Conservation (phyloP, 176 grass and related monocot species). For the Juncus effusus region DNA sequence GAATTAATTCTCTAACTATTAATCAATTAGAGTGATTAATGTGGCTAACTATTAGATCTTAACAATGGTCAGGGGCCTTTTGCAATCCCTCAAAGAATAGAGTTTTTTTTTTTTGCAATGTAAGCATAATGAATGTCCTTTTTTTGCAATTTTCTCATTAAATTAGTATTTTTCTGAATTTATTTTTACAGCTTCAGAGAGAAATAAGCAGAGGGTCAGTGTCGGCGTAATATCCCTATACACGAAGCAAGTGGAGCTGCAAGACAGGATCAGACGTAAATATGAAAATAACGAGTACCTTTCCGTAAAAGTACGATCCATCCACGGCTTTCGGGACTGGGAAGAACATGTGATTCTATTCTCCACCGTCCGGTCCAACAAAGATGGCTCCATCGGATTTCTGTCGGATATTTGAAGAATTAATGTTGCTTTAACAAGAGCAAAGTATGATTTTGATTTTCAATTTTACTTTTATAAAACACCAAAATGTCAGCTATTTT, state of each 20-base stretch:
- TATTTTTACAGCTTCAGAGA: constrained; percentile 1
- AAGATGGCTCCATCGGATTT: constrained; percentile 68
- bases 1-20: too few relatives aligned
- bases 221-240: constrained; percentile 82
- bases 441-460: constrained; percentile 46
- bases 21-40: too few relatives aligned
- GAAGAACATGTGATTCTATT: constrained; percentile 80
- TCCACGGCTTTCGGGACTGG: constrained; percentile 78
- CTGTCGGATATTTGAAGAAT: constrained; percentile 57
- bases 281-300: constrained; percentile 54
- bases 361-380: constrained; percentile 79
- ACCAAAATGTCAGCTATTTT: background rate
- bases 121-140: too few relatives aligned
- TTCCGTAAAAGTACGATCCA: constrained; percentile 67
- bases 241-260: constrained; percentile 65
- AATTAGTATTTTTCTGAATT: too few relatives aligned
- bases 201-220: constrained; percentile 22
- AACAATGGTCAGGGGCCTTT: too few relatives aligned
- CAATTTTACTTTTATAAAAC: background rate
- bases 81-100: too few relatives aligned
- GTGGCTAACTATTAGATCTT: too few relatives aligned
- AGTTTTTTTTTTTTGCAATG: too few relatives aligned
- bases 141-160: too few relatives aligned
- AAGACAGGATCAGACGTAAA: constrained; percentile 49
- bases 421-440: constrained; percentile 81